Percentiles rank a stretch among this genome's conserved stretches.
phyloP scores from a whole-genome alignment of 495 filamentous ascomycete species.

The Daldinia vernicosa region DNA sequence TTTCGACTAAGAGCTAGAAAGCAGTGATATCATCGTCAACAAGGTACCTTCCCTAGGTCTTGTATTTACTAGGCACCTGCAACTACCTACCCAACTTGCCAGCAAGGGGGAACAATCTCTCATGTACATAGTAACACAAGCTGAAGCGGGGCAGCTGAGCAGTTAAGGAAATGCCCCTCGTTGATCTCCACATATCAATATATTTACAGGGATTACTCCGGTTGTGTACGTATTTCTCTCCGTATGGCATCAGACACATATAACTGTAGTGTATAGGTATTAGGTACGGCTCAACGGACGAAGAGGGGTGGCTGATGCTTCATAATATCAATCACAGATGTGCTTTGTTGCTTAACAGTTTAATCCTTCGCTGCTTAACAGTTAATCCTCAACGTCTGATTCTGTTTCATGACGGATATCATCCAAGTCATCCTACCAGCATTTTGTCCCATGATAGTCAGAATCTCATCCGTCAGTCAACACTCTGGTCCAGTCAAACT shows the following conservation, averaged over 20 bases:
- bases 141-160: constrained; percentile 21
- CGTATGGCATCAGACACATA: background rate
- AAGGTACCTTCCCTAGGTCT: background rate
- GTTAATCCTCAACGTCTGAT: background rate
- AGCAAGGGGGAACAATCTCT: background rate
- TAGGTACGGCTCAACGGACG: background rate
- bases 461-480: constrained; percentile 57
- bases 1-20: background rate
- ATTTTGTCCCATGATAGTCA: background rate
- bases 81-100: background rate
- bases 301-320: background rate
- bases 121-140: background rate
- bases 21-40: constrained; percentile 2
- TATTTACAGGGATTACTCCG: background rate
- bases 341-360: background rate
- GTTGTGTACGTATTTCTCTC: background rate
- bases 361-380: background rate
- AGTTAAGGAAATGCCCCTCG: constrained; percentile 18
- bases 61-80: background rate
- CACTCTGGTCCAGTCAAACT: constrained; percentile 95
- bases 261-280: no score
- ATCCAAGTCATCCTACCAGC: background rate
- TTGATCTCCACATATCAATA: background rate
- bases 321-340: background rate
- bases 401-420: background rate